These are phyloP conservation scores for Hawksworthiomyces lignivorus DNA, from an alignment of 2,329 filamentous ascomycete species.

Conservation along the genomic window DNA sequence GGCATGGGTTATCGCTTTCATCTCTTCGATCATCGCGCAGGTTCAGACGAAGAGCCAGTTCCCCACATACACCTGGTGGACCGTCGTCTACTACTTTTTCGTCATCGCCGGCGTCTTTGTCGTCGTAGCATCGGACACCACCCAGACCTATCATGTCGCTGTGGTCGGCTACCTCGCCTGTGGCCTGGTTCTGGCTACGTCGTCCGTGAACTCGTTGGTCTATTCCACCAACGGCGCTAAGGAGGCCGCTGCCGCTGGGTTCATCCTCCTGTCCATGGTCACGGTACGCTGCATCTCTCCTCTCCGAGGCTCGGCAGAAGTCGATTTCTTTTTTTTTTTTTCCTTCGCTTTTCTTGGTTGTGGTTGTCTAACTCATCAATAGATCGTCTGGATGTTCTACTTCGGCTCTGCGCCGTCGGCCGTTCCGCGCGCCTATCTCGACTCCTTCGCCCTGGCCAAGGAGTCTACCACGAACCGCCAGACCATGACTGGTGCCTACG, in stretches of 20 bases:
- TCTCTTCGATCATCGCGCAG: slow-evolving; percentile 71
- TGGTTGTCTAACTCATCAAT: slow-evolving; percentile 4
- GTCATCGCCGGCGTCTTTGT: slow-evolving; percentile 72
- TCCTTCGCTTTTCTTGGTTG: neutral
- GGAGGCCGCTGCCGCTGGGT: slow-evolving; percentile 84
- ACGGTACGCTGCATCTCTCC: slow-evolving; percentile 51
- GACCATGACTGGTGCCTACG: slow-evolving; percentile 67
- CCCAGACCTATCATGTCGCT: slow-evolving; percentile 85
- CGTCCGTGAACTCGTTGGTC: slow-evolving; percentile 77
- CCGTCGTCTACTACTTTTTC: slow-evolving; percentile 76
- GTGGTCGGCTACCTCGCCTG: slow-evolving; percentile 80
- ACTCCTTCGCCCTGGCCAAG: slow-evolving; percentile 92
- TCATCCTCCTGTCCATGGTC: slow-evolving; percentile 89
- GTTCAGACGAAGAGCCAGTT: slow-evolving; percentile 47
- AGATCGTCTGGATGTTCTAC: slow-evolving; percentile 99
- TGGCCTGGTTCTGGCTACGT: slow-evolving; percentile 77
- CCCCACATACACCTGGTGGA: slow-evolving; percentile 90
- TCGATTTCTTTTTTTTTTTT: neutral
- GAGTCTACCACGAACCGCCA: slow-evolving; percentile 63
- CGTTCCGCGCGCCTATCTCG: slow-evolving; percentile 80
- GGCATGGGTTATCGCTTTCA: slow-evolving; percentile 89
- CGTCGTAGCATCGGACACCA: slow-evolving; percentile 75
- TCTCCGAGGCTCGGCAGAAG: too few species aligned
- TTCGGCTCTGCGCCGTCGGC: slow-evolving; percentile 89
- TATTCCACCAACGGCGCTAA: slow-evolving; percentile 66